Evolutionary conservation across 345 rosid species (phyloP).

Genomic region (Odontarrhena argentea): DNA sequence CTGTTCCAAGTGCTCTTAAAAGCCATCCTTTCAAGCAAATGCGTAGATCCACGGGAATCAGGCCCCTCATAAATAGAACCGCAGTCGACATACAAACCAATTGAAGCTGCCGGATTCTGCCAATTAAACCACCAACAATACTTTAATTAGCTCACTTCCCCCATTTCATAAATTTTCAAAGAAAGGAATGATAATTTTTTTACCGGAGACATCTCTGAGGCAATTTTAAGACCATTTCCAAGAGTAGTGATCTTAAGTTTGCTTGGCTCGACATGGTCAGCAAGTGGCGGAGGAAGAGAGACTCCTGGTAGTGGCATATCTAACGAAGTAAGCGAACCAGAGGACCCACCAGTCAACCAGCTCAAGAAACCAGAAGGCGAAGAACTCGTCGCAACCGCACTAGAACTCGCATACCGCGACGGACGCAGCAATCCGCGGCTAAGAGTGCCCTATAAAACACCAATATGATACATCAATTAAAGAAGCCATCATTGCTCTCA

Average conservation of each 20-base stretch:
- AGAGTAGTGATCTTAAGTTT: slow-evolving; percentile 59
- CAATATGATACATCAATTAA: neutral
- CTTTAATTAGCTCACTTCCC: neutral
- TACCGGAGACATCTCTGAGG: slow-evolving; percentile 66
- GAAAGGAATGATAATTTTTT: neutral
- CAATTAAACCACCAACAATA: slow-evolving; percentile 29
- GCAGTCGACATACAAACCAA: slow-evolving; percentile 63
- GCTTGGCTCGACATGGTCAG: slow-evolving; percentile 72
- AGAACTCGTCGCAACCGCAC: slow-evolving; percentile 50
- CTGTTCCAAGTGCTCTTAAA: slow-evolving; percentile 74
- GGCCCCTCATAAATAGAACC: slow-evolving; percentile 77
- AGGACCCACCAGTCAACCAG: slow-evolving; percentile 62
- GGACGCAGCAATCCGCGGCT: slow-evolving; percentile 48
- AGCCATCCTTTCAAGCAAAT: slow-evolving; percentile 76
- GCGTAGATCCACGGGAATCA: slow-evolving; percentile 62
- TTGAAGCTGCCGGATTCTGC: slow-evolving; percentile 66
- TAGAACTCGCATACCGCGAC: slow-evolving; percentile 56
- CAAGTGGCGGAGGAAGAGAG: slow-evolving; percentile 54
- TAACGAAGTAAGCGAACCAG: slow-evolving; percentile 55
- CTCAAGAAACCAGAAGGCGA: slow-evolving; percentile 60
- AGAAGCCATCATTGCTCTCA: neutral
- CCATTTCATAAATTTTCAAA: neutral
- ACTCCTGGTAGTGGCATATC: slow-evolving; percentile 62
- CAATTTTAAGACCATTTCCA: slow-evolving; percentile 72
- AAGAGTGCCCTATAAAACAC: slow-evolving; percentile 48